Conservation (phyloP, 1,284 basidiomycete species). For the Puccinia brachypodii region DNA sequence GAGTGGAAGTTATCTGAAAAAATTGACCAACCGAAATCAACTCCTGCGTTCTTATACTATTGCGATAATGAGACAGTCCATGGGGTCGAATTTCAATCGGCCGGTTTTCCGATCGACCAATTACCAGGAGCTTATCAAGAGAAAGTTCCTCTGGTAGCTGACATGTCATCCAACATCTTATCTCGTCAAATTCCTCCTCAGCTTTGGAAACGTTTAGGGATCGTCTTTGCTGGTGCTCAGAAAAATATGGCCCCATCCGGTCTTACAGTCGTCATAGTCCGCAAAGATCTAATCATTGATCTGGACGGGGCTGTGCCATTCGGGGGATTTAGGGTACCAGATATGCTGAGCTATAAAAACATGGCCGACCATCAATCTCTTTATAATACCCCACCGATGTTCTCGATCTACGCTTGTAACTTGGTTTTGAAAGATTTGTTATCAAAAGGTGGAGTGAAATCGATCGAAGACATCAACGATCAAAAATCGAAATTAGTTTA, state of each 20-base stretch:
- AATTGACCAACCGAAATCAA: slow-evolving; percentile 51
- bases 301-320: slow-evolving; percentile 74
- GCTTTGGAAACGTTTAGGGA: slow-evolving; percentile 70
- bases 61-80: slow-evolving; percentile 99
- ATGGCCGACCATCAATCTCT: slow-evolving; percentile 76
- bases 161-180: slow-evolving; percentile 97
- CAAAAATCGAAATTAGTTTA: slow-evolving; percentile 76
- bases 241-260: slow-evolving; percentile 98
- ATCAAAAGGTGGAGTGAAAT: slow-evolving; percentile 67
- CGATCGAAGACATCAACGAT: slow-evolving; percentile 69
- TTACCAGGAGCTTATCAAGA: slow-evolving; percentile 64
- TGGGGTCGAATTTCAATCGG: slow-evolving; percentile 81
- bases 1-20: slow-evolving; percentile 71
- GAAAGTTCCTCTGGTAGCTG: slow-evolving; percentile 78
- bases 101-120: slow-evolving; percentile 81
- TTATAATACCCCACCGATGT: slow-evolving; percentile 93
- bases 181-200: slow-evolving; percentile 78
- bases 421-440: slow-evolving; percentile 76
- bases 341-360: slow-evolving; percentile 81
- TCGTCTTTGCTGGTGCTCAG: slow-evolving; percentile 98
- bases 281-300: slow-evolving; percentile 85
- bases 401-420: slow-evolving; percentile 87
- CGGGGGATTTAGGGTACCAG: slow-evolving; percentile 70
- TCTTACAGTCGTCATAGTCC: slow-evolving; percentile 86
- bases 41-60: slow-evolving; percentile 88